Evolutionary conservation across 257 asterid species (phyloP), one percentile per base, ranked within the genome.

Genomic region (Solanum rostratum): DNA sequence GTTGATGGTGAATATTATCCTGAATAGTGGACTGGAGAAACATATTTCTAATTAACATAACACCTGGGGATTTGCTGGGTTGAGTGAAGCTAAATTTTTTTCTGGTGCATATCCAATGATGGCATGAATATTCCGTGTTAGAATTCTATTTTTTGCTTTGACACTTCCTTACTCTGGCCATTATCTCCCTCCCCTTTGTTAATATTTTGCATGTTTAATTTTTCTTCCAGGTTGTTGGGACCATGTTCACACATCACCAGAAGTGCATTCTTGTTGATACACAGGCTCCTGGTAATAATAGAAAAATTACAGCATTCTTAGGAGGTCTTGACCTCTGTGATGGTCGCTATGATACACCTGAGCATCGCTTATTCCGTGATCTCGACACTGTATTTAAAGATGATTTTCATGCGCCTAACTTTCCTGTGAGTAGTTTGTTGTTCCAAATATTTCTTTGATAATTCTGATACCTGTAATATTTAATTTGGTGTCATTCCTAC

Each of bases 321-420:
- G 99, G 99, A 22, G 99, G 99, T 82, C 84, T 96, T 70, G 99
- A 96, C 91, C 92, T 96, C 76, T 96, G 99, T 86, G 99, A 96
- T 87, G 99, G 99, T 83, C 98, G 99, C 63, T 96, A 96, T 85
- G 99, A 96, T 87, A 94, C 97, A 22, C 98, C 99, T 30, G 91
- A 93, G 66, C 99, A 96, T 87, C 94, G 97, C 55, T 84, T 96
- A 57, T 94, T 91, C 86, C 86, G 80, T 82, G 98, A 88, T 84
- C 94, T 91, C 80, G 98, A 93, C 46, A 91, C 94, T 84, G 90
- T 88, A 50, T 94, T 91, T 79, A 82, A 90, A 87, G 98, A 92
- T 76, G 99, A 96, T 87, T 37, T 89, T 88, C 99, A 93, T 90
- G 96, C 94, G 88, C 99, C 98, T 49, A 91, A 93, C 65, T 84